Base-by-base conservation (phyloP, 192 early-diverging fungal species). In the Diversispora eburnea region DNA sequence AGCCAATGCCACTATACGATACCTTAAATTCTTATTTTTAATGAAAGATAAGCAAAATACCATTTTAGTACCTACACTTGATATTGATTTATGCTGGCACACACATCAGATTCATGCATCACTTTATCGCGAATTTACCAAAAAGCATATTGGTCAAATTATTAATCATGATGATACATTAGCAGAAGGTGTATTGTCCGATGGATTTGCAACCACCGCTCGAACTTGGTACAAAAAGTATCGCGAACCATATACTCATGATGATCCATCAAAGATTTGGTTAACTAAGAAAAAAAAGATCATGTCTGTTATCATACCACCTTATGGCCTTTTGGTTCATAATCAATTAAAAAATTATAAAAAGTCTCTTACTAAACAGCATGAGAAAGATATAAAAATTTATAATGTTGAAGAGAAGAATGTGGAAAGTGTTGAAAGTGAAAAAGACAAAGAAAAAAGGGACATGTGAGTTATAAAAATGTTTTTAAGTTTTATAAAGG, bases 81-180 rank as follows among this genome's bases (percentile, higher is more conserved):
- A 33, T 33, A 33, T 33, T 33, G 25, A 33, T 33, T 2, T 33
- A 33, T 33, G 25, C 2, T 33, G 25, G 25, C 25, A 33, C 25
- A 33, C 25, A 33, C 25, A 33, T 33, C 25, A 33, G 25, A 33
- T 33, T 33, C 25, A 33, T 33, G 25, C 25, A 33, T 33, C 25
- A 33, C 25, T 33, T 33, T 33, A 33, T 2, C 25, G 25, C 2
- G 25, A 33, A 33, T 33, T 33, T 33, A 33, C 25, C 25, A 33
- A 33, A 33, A 33, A 33, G 2, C 25, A 33, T 2, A 33, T 33
- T 33, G 25, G 25, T 33, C 55, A 20, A 56, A n/a, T 56, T 20
- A 20, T 56, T 56, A 56, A 56, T 20, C 55, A 56, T 56, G n/a
- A 56, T 56, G 55, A 56, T 56, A 56, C 55, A 5, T 56, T 56